Conservation (phyloP, 805 yeast species). For the Ogataea minuta region DNA sequence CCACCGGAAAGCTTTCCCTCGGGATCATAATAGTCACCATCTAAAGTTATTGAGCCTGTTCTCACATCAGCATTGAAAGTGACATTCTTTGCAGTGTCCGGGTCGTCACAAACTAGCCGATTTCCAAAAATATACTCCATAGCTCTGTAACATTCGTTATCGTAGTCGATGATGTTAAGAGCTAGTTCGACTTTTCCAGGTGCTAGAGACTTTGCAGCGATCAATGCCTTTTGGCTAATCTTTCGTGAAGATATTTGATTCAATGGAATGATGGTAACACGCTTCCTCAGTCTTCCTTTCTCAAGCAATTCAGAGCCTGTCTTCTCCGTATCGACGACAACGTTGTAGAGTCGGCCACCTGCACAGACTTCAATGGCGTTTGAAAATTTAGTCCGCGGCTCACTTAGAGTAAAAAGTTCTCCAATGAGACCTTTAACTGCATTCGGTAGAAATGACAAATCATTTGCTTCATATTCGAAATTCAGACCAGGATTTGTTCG, state of each 20-base stretch:
- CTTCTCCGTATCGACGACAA: conserved; percentile 84
- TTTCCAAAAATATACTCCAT: conserved; percentile 91
- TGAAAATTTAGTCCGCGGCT: conserved; percentile 56
- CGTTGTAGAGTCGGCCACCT: conserved; percentile 85
- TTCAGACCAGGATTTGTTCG: conserved; percentile 72
- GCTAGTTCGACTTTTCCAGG: conserved; percentile 92
- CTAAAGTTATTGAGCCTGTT: conserved; percentile 80
- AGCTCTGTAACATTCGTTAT: conserved; percentile 67
- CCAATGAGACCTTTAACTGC: conserved; percentile 89
- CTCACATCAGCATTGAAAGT: conserved; percentile 82
- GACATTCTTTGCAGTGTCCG: conserved; percentile 83
- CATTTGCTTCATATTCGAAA: conserved; percentile 68
- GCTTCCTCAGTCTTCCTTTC: conserved; percentile 68
- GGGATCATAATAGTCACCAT: conserved; percentile 95
- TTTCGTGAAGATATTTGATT: conserved; percentile 73
- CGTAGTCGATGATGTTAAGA: conserved; percentile 72
- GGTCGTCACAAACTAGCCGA: conserved; percentile 83
- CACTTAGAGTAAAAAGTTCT: conserved; percentile 66
- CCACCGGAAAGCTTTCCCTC: conserved; percentile 96
- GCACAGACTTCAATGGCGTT: conserved; percentile 91
- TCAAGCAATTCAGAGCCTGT: conserved; percentile 84
- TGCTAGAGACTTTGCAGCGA: conserved; percentile 69
- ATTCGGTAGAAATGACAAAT: conserved; percentile 52
- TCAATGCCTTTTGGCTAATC: conserved; percentile 50
- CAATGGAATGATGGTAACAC: conserved; percentile 90